Percentiles rank a stretch among this genome's conserved stretches.
phyloP scores from a whole-genome alignment of 805 yeast species.

The Cyberlindnera amylophila region DNA sequence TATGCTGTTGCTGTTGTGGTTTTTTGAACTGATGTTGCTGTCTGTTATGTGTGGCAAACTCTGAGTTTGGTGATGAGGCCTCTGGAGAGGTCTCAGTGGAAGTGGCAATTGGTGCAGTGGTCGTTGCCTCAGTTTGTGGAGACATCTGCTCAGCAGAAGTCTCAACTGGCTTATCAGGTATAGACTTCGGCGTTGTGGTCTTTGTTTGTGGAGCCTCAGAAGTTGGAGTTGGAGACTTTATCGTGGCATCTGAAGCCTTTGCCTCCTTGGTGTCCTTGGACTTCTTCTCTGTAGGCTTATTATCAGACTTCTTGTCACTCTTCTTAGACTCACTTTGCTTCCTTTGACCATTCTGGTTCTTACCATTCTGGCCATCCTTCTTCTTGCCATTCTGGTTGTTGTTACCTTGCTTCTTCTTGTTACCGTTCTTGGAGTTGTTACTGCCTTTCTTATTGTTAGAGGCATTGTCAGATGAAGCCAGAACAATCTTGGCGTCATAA shows the following conservation, averaged over 20 bases:
- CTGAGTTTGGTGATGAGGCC: not conserved
- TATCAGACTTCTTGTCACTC: conserved; percentile 2
- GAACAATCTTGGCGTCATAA: conserved; percentile 49
- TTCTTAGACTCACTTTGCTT: conserved; percentile 3
- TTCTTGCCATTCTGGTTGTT: conserved; percentile 10
- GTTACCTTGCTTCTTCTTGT: conserved; percentile 5
- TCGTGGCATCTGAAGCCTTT: not conserved
- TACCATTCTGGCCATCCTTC: conserved; percentile 8
- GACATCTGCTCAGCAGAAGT: not conserved
- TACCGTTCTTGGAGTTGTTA: conserved; percentile 5
- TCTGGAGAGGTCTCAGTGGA: conserved; percentile 1
- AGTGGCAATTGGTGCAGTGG: not conserved
- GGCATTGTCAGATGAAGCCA: conserved; percentile 19
- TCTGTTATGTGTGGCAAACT: not conserved
- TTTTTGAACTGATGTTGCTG: not conserved
- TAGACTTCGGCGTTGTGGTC: not conserved
- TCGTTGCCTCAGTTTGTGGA: not conserved
- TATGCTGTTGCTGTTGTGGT: conserved; percentile 8
- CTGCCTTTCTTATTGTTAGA: conserved; percentile 9
- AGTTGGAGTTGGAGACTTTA: not conserved
- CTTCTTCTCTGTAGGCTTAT: not conserved
- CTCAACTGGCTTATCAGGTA: not conserved
- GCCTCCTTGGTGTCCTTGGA: conserved; percentile 1
- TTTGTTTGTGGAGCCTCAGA: not conserved
- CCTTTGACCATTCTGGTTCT: conserved; percentile 6